phyloP scores from a whole-genome alignment of 2,329 filamentous ascomycete genomes.

The Juglanconis oblonga region DNA sequence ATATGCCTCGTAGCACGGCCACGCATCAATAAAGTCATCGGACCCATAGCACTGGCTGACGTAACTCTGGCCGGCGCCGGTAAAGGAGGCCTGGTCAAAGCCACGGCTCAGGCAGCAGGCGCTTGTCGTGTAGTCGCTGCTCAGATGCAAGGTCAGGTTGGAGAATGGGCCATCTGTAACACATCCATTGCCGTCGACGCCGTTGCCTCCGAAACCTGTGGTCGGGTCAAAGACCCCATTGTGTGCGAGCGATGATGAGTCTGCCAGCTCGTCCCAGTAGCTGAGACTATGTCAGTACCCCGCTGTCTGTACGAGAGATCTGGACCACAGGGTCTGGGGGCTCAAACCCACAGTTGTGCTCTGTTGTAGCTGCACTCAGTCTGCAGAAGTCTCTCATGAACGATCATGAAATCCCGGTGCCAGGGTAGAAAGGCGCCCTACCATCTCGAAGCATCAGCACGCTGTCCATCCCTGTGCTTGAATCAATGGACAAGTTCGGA shows the following conservation, averaged over 20 bases:
- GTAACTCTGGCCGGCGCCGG: not conserved
- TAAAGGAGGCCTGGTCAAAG: not conserved
- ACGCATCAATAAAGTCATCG: conserved; percentile 18
- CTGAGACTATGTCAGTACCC: not conserved
- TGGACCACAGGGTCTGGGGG: no score
- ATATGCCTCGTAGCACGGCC: conserved; percentile 22
- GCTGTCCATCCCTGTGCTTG: no score
- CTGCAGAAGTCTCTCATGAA: conserved; percentile 30
- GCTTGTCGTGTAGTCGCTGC: not conserved
- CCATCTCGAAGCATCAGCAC: not conserved
- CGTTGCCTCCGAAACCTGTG: conserved; percentile 32
- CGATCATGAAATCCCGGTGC: conserved; percentile 31
- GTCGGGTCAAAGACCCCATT: conserved; percentile 23
- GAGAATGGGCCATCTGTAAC: conserved; percentile 32
- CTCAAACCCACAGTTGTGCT: conserved; percentile 17
- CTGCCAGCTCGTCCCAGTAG: conserved; percentile 34
- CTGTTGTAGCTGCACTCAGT: conserved; percentile 28
- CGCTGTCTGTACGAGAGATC: not conserved
- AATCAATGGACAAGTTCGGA: no score
- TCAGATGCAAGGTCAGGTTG: conserved; percentile 28
- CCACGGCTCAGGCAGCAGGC: conserved; percentile 5
- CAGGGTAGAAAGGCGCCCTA: conserved; percentile 31
- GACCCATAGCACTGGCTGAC: conserved; percentile 1
- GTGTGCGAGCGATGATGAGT: conserved; percentile 21
- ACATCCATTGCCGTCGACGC: conserved; percentile 24